Evolutionary conservation across 805 yeast genomes (phyloP).

Genomic region (Starmerella stigmatis): DNA sequence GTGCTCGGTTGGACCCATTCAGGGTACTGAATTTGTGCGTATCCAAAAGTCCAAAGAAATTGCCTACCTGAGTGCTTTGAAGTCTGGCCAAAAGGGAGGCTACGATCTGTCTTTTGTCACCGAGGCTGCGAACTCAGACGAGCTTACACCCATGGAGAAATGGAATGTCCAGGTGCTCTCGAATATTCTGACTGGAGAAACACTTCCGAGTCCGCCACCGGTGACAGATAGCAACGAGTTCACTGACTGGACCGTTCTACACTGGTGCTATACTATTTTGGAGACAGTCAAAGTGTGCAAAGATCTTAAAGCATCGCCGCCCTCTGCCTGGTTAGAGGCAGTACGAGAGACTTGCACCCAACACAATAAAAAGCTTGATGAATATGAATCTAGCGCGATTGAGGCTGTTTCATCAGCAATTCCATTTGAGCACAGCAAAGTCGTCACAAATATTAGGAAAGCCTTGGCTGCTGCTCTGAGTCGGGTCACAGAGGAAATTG

Average conservation of each 20-base stretch:
- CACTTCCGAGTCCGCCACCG: neutral
- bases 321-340: neutral
- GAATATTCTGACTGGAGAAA: conserved; percentile 15
- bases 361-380: neutral
- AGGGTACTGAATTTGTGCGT: conserved; percentile 9
- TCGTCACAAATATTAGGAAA: neutral
- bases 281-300: conserved; percentile 24
- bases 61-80: neutral
- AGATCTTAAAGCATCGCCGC: neutral
- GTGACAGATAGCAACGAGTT: neutral
- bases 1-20: conserved; percentile 13
- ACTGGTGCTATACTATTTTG: conserved; percentile 24
- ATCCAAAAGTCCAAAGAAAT: conserved; percentile 17
- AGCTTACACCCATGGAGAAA: conserved; percentile 33
- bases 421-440: neutral
- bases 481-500: neutral
- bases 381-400: neutral
- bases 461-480: neutral
- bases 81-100: neutral
- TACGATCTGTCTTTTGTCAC: neutral
- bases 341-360: neutral
- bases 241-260: conserved; percentile 26
- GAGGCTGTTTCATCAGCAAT: neutral
- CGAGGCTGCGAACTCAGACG: conserved; percentile 3
- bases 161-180: conserved; percentile 29